Conservation (phyloP, 176 grass and related monocot species). For the Thalia dealbata region DNA sequence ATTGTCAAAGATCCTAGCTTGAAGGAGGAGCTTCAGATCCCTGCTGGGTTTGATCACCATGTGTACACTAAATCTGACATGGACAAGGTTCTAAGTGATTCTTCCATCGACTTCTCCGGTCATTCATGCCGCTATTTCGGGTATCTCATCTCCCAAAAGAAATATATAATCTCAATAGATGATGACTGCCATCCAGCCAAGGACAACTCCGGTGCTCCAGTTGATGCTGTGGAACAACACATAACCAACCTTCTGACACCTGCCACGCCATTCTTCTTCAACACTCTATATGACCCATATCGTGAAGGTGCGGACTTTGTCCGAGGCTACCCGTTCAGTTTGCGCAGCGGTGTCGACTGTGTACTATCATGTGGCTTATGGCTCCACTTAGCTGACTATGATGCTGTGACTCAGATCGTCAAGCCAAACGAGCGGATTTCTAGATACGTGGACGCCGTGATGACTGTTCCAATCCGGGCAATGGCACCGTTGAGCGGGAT, state of each 20-base stretch:
- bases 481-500: conserved; percentile 83
- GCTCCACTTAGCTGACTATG: conserved; percentile 77
- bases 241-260: conserved; percentile 67
- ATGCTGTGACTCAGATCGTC: conserved; percentile 86
- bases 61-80: conserved; percentile 74
- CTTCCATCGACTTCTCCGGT: conserved; percentile 10
- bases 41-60: conserved; percentile 38
- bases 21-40: conserved; percentile 53
- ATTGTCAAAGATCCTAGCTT: conserved; percentile 79
- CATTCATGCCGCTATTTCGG: conserved; percentile 15
- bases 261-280: conserved; percentile 20
- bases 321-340: conserved; percentile 87
- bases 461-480: conserved; percentile 66
- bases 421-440: conserved; percentile 44
- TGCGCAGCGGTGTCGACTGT: conserved; percentile 55
- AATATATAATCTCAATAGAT: conserved; percentile 19
- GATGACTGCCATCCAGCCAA: conserved; percentile 76
- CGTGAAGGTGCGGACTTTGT: conserved; percentile 79
- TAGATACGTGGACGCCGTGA: conserved; percentile 79
- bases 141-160: conserved; percentile 9
- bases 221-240: conserved; percentile 71
- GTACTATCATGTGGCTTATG: conserved; percentile 77
- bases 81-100: not conserved
- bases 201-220: conserved; percentile 39
- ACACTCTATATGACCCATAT: conserved; percentile 46